A percentile compares a stretch with the other conserved stretches of the same genome.
These are phyloP conservation scores for Trichoderma afroharzianum DNA, from an alignment of 2,329 filamentous ascomycete species.

Conservation along the genomic window DNA sequence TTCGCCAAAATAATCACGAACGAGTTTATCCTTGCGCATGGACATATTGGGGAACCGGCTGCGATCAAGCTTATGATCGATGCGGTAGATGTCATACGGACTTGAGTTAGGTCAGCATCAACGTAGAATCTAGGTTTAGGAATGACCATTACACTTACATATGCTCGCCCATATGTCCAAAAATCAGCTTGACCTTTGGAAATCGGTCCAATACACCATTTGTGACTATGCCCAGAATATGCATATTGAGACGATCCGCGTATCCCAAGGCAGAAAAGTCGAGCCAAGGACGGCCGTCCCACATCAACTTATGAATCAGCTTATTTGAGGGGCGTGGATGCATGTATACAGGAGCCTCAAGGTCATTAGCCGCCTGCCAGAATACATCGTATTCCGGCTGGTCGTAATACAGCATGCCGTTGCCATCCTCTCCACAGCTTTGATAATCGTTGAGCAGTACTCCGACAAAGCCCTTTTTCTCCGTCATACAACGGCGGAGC, in stretches of 20 bases:
- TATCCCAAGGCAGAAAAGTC: conserved; percentile 57
- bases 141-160: conserved; percentile 24
- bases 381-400: conserved; percentile 57
- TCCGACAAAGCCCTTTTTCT: conserved; percentile 56
- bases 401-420: conserved; percentile 63
- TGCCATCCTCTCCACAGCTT: conserved; percentile 54
- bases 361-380: conserved; percentile 55
- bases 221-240: conserved; percentile 49
- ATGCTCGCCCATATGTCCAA: conserved; percentile 48
- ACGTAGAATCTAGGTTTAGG: too few relatives aligned
- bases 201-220: conserved; percentile 48
- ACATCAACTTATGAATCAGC: conserved; percentile 55
- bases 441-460: conserved; percentile 61
- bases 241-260: conserved; percentile 55
- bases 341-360: conserved; percentile 62
- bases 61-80: conserved; percentile 54
- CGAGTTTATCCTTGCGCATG: conserved; percentile 44
- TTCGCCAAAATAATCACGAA: conserved; percentile 50
- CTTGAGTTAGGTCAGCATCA: not conserved
- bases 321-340: conserved; percentile 59
- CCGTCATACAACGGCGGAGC: conserved; percentile 49
- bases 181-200: conserved; percentile 42
- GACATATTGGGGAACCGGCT: conserved; percentile 42
- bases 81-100: conserved; percentile 47
- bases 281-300: conserved; percentile 56